Percentiles rank a stretch among this genome's conserved stretches.
These are phyloP conservation scores for Nicotiana noctiflora DNA, from an alignment of 257 asterid species.

Conservation along the genomic window DNA sequence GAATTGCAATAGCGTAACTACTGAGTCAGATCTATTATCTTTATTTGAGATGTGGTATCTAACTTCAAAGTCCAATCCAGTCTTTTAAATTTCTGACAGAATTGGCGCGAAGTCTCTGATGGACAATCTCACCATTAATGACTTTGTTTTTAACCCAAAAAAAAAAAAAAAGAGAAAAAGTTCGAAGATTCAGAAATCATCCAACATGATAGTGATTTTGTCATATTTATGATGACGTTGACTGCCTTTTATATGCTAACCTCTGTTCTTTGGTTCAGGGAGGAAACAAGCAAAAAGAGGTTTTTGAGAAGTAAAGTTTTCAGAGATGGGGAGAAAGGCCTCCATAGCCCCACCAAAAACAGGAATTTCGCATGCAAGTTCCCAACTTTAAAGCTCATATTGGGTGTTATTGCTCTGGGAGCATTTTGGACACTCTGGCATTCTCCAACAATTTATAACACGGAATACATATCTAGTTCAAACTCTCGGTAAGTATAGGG, in stretches of 20 bases:
- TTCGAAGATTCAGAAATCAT: neutral
- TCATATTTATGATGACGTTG: neutral
- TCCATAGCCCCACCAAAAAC: constrained; percentile 46
- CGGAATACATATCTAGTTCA: constrained; percentile 33
- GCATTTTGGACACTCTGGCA: constrained; percentile 52
- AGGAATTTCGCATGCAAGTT: constrained; percentile 48
- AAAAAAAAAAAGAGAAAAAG: neutral
- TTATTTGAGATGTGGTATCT: too few species aligned
- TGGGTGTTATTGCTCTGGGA: constrained; percentile 53
- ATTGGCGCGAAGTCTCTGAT: too few species aligned
- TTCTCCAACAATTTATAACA: constrained; percentile 53
- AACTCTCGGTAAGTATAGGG: constrained; percentile 38
- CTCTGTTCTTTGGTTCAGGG: constrained; percentile 39
- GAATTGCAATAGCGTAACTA: too few species aligned
- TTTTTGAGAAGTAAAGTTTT: constrained; percentile 40
- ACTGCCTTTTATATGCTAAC: constrained; percentile 11
- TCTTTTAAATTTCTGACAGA: too few species aligned
- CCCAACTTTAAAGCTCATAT: constrained; percentile 49
- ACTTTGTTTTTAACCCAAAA: too few species aligned
- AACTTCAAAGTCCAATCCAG: too few species aligned
- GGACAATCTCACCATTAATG: too few species aligned
- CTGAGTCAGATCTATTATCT: too few species aligned
- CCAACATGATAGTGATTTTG: neutral
- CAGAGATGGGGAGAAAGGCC: constrained; percentile 55
- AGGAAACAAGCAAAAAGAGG: constrained; percentile 58